These are phyloP conservation scores for Colletotrichum phormii DNA, from an alignment of 2,329 filamentous ascomycete species.

Conservation along the genomic window DNA sequence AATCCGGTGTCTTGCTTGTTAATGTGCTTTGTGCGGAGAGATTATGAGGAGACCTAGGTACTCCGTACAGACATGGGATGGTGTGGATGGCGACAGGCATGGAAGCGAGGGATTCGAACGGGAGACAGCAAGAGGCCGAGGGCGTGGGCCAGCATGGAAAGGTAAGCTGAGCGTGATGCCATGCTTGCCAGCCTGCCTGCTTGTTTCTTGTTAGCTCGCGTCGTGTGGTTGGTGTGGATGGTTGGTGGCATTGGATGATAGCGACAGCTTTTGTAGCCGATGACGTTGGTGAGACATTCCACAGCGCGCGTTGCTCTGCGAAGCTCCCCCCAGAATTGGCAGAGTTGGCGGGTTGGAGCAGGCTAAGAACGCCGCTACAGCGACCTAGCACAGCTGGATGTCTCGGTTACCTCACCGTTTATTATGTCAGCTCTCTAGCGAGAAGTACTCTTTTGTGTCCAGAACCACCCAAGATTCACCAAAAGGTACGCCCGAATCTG, in stretches of 20 bases:
- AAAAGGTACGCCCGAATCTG: background rate
- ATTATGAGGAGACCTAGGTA: background rate
- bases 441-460: background rate
- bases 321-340: slow-evolving; percentile 1
- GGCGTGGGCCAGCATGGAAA: background rate
- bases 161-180: background rate
- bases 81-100: slow-evolving; percentile 23
- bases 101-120: slow-evolving; percentile 3
- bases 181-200: background rate
- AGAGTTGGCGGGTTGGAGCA: background rate
- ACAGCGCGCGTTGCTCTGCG: slow-evolving; percentile 1
- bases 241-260: background rate
- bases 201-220: background rate
- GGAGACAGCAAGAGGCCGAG: background rate
- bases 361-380: slow-evolving; percentile 11
- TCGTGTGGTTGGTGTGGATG: slow-evolving; percentile 12
- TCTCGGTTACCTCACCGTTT: background rate
- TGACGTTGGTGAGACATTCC: slow-evolving; percentile 36
- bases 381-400: background rate
- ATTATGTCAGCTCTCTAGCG: background rate
- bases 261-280: slow-evolving; percentile 22
- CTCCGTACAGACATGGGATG: background rate
- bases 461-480: background rate
- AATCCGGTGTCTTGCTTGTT: slow-evolving; percentile 11
- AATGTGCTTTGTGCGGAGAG: slow-evolving; percentile 1